phyloP scores from a whole-genome alignment of 1,284 basidiomycete species.

The Moesziomyces parantarcticus region DNA sequence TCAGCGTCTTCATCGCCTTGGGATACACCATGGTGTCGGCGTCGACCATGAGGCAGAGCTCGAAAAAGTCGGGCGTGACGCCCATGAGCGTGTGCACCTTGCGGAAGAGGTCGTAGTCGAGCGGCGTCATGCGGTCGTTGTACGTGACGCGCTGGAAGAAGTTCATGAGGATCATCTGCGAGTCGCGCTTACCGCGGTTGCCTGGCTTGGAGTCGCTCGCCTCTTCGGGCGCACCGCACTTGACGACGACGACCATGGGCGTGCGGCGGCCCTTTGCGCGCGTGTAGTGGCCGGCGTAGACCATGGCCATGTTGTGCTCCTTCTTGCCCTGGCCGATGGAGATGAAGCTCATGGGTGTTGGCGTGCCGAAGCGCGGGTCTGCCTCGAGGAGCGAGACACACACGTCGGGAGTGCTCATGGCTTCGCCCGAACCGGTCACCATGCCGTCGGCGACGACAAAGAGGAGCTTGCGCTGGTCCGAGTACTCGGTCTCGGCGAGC shows the following conservation, averaged over 20 bases:
- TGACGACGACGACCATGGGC: constrained; percentile 94
- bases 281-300: constrained; percentile 97
- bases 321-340: constrained; percentile 91
- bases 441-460: constrained; percentile 98
- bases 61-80: constrained; percentile 98
- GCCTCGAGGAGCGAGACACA: constrained; percentile 92
- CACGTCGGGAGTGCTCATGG: constrained; percentile 92
- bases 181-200: constrained; percentile 98
- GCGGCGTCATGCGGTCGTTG: constrained; percentile 96
- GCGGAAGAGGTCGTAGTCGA: constrained; percentile 97
- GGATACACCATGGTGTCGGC: constrained; percentile 77
- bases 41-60: constrained; percentile 97
- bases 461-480: constrained; percentile 88
- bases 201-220: constrained; percentile 89
- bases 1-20: constrained; percentile 54
- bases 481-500: constrained; percentile 88
- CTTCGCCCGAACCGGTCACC: constrained; percentile 97
- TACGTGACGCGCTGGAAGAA: constrained; percentile 99
- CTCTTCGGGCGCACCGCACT: constrained; percentile 85
- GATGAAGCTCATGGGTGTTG: constrained; percentile 91
- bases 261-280: constrained; percentile 80
- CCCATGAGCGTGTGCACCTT: constrained; percentile 97
- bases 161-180: constrained; percentile 98
- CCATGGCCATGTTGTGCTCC: constrained; percentile 92
- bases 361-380: constrained; percentile 94